phyloP scores from a whole-genome alignment of 768 basidiomycete genomes.

The Suillus plorans region DNA sequence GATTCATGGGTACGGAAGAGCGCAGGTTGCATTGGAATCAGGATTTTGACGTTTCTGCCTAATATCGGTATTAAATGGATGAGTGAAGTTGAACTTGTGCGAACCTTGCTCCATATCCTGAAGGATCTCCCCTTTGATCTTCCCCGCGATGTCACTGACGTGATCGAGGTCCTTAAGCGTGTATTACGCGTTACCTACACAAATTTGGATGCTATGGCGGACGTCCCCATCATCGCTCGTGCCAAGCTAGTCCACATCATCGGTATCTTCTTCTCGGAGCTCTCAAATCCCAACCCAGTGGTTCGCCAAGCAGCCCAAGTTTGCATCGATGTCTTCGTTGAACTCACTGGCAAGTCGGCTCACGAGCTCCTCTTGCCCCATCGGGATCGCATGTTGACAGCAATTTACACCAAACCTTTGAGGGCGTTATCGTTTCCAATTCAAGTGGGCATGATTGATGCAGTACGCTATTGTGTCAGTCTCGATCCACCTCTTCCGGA shows the following conservation, averaged over 20 bases:
- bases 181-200: conserved; percentile 63
- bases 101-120: conserved; percentile 85
- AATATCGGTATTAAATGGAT: conserved; percentile 78
- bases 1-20: conserved; percentile 88
- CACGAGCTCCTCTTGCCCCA: conserved; percentile 81
- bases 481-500: conserved; percentile 89
- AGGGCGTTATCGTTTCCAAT: conserved; percentile 91
- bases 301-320: conserved; percentile 84
- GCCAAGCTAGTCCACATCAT: conserved; percentile 67
- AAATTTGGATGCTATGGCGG: conserved; percentile 45
- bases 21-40: conserved; percentile 86
- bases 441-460: conserved; percentile 98
- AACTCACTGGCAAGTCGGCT: conserved; percentile 67
- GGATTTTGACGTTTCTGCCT: conserved; percentile 70
- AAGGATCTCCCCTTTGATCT: conserved; percentile 94
- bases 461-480: conserved; percentile 89
- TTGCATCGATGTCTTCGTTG: conserved; percentile 76
- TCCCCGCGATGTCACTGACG: conserved; percentile 76
- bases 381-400: conserved; percentile 82
- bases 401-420: conserved; percentile 95
- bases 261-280: conserved; percentile 84
- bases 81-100: conserved; percentile 83
- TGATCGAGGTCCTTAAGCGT: conserved; percentile 70
- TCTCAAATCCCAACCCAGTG: conserved; percentile 81
- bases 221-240: conserved; percentile 42